Percentiles rank a stretch among this genome's conserved stretches.
Evolutionary conservation across 106 monocot species (phyloP).

Genomic region (Platanthera guangdongensis): DNA sequence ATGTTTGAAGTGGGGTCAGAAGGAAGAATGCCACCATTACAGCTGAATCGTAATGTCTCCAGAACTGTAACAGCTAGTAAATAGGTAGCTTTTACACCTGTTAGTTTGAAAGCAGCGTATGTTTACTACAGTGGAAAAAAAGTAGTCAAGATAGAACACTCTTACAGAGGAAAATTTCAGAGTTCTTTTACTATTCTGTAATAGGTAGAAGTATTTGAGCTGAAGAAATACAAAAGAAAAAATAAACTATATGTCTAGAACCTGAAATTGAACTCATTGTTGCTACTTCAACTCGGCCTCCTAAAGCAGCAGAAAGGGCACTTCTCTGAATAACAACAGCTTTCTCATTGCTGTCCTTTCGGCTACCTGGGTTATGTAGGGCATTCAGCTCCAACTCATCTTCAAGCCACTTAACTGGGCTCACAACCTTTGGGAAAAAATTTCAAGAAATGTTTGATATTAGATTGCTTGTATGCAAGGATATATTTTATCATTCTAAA

Average conservation of each 20-base stretch:
- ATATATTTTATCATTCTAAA: background rate
- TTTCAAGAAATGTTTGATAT: background rate
- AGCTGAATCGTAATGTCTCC: conserved; percentile 92
- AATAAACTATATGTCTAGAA: conserved; percentile 12
- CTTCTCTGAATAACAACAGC: conserved; percentile 63
- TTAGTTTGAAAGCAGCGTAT: conserved; percentile 2
- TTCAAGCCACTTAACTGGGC: conserved; percentile 98
- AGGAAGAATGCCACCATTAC: conserved; percentile 76
- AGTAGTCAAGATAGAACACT: conserved; percentile 4
- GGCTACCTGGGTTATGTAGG: conserved; percentile 85
- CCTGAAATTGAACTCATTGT: conserved; percentile 96
- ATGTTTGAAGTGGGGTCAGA: conserved; percentile 24
- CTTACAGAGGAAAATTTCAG: background rate
- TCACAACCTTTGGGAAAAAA: conserved; percentile 65
- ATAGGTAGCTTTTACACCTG: conserved; percentile 98
- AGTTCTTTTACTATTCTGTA: background rate
- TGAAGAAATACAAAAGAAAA: background rate
- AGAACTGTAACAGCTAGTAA: conserved; percentile 85
- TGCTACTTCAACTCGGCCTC: conserved; percentile 86
- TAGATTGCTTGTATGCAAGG: background rate
- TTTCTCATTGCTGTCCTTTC: conserved; percentile 82
- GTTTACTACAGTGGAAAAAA: background rate
- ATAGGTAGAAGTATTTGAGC: background rate
- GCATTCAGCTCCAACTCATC: conserved; percentile 97
- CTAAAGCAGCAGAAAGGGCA: conserved; percentile 92